Base-by-base conservation (phyloP, 495 filamentous ascomycete species). In the Articulospora tetracladia region DNA sequence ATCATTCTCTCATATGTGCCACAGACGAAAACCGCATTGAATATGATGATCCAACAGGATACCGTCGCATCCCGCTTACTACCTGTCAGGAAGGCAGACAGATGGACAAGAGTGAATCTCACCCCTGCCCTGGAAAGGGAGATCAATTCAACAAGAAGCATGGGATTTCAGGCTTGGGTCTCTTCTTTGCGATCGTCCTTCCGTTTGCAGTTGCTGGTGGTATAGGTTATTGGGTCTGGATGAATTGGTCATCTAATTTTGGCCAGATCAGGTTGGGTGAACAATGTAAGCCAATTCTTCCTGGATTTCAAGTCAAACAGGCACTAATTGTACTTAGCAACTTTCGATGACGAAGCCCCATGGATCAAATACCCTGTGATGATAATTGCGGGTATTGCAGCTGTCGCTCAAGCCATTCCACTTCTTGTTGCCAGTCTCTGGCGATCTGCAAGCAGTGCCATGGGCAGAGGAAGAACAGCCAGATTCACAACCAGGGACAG, bases 181-280 rank as follows among this genome's bases (percentile, higher is more conserved):
- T 99, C 56, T 97, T 97, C 82, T 87, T 97, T 62, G 88, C 89
- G 23, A 83, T 97, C 61, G 76, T 89, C 24, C 72, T 89, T 15
- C 91, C 93, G 1, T 75, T 97, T 50, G 73, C 69, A 0, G 76
- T 86, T 0, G 92, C 94, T 2, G 76, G 72, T 11, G 85, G 73
- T 10, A 78, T 88, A 22, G 93, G 94, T 23, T 99, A 90, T 75
- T 98, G 83, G 67, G 87, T 93, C 48, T 97, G 88, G 79, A 79
- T 76, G 4, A 90, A 89, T 67, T 98, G 90, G 91, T 85, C 86
- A 65, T 84, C 85, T 66, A 94, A 95, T 66, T 96, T 99, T 69
- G 93, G 93, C 8, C 86, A 90, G 63, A 96, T 97, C 60, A 82
- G 89, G 12, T 81, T 96, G 17, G 92, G 91, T 55, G 91, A 92